Base-by-base conservation (phyloP, 345 rosid species). In the Euphorbia peplus region DNA sequence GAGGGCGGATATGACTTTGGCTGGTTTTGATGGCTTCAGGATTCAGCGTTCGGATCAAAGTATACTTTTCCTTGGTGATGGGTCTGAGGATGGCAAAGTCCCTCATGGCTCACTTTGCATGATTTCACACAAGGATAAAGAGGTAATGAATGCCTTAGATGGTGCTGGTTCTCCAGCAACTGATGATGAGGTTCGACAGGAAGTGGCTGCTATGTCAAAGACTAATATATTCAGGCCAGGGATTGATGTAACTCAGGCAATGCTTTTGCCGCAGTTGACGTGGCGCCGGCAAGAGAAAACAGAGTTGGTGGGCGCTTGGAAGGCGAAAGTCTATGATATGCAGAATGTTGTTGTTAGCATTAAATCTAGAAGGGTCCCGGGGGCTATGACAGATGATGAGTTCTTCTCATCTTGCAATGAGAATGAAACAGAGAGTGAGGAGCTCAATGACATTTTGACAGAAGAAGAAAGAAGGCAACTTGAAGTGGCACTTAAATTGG, bases 1-100 rank as follows among this genome's bases (percentile, higher is more conserved):
- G 84, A 85, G 99, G 64, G 95, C 97, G 2, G 99, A 95, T 80
- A 95, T 91, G 97, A 91, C 97, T 42, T 73, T 95, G 85, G 96
- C 99, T 37, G 99, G 97, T n/a, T 91, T 95, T 28, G 96, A 95
- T 30, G 99, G 99, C 14, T 85, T 95, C 65, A 83, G 88, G 80
- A 90, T 95, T 72, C 99, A 95, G 59, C 76, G 97, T 13, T 85
- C 93, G 0, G 97, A 95, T 80, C 99, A 95, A 80, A 91, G 96
- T 73, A 74, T 91, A 61, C 62, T 91, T 76, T 95, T 95, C 82
- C 92, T 95, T 9, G 99, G 99, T 46, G 97, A 95, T 77, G 97
- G 97, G 26, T 89, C 96, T 14, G 96, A 85, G 68, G 96, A 91
- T 65, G 88, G 93, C 68, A 82, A 82, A 73, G 75, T 89, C 32